phyloP scores from a whole-genome alignment of 352 stramenopile species.

The Thalassiosira mediterranea region DNA sequence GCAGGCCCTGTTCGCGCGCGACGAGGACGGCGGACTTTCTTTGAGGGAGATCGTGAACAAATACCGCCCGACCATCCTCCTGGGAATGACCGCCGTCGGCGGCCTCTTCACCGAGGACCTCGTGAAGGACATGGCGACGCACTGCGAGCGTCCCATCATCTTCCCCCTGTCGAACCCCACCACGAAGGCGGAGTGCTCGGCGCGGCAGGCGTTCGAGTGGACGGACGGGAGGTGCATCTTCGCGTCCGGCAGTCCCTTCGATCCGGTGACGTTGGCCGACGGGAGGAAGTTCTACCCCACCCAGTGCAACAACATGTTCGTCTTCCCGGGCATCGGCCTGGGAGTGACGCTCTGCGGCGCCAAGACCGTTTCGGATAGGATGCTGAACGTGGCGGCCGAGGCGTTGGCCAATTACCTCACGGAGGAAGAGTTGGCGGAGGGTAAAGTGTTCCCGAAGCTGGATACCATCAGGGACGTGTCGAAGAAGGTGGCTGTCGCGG shows the following conservation, averaged over 20 bases:
- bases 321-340: slow-evolving; percentile 96
- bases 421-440: slow-evolving; percentile 89
- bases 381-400: slow-evolving; percentile 94
- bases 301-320: slow-evolving; percentile 89
- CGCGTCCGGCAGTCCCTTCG: slow-evolving; percentile 94
- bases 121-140: slow-evolving; percentile 68
- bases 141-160: slow-evolving; percentile 91
- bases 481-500: slow-evolving; percentile 90
- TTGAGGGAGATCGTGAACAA: slow-evolving; percentile 91
- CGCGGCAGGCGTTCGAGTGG: slow-evolving; percentile 95
- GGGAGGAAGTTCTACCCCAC: slow-evolving; percentile 84
- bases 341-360: slow-evolving; percentile 89
- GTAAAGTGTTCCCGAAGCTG: slow-evolving; percentile 93
- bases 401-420: slow-evolving; percentile 91
- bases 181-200: slow-evolving; percentile 94
- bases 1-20: slow-evolving; percentile 69
- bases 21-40: slow-evolving; percentile 78
- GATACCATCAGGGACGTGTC: slow-evolving; percentile 92
- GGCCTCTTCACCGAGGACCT: slow-evolving; percentile 83
- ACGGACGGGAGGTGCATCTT: slow-evolving; percentile 94
- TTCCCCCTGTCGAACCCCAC: slow-evolving; percentile 97
- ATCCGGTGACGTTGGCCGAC: slow-evolving; percentile 89
- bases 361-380: slow-evolving; percentile 89
- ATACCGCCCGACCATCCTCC: slow-evolving; percentile 92
- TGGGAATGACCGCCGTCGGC: slow-evolving; percentile 86